Evolutionary conservation across 2,329 filamentous ascomycete species (phyloP).

Genomic region (Parasarocladium wereldwijsianum): DNA sequence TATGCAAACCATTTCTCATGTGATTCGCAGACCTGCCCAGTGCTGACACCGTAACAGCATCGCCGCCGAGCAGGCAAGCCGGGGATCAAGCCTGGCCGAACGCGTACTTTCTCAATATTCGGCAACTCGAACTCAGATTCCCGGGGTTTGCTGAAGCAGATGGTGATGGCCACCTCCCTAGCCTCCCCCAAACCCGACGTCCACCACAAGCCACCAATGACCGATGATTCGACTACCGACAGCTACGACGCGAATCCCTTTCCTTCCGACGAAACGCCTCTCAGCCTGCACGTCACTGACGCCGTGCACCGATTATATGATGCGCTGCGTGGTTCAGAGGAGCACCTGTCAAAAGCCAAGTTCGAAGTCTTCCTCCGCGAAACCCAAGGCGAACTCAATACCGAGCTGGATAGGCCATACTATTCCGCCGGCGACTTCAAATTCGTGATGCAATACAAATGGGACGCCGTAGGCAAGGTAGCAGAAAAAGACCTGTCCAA

Average conservation of each 20-base stretch:
- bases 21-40: conserved; percentile 1
- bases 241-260: too few relatives aligned
- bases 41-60: conserved; percentile 2
- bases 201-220: conserved; percentile 7
- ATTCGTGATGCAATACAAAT: conserved; percentile 17
- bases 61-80: not conserved
- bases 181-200: conserved; percentile 14
- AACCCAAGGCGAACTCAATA: conserved; percentile 29
- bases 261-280: conserved; percentile 8
- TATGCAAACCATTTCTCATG: conserved; percentile 8
- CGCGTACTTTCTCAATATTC: conserved; percentile 24
- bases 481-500: conserved; percentile 42
- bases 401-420: conserved; percentile 21
- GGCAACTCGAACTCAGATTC: conserved; percentile 19
- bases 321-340: conserved; percentile 21
- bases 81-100: conserved; percentile 12
- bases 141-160: conserved; percentile 13
- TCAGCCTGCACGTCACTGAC: conserved; percentile 27
- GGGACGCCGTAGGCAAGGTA: conserved; percentile 30
- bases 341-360: conserved; percentile 16
- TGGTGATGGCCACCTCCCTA: conserved; percentile 20
- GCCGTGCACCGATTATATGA: conserved; percentile 35
- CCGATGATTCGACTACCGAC: conserved; percentile 13
- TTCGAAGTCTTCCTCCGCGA: conserved; percentile 34
- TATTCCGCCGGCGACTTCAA: conserved; percentile 36